A percentile compares a stretch with the other conserved stretches of the same genome.
These are phyloP conservation scores for Microbotryum saponariae DNA, from an alignment of 1,284 basidiomycete species.

Conservation along the genomic window DNA sequence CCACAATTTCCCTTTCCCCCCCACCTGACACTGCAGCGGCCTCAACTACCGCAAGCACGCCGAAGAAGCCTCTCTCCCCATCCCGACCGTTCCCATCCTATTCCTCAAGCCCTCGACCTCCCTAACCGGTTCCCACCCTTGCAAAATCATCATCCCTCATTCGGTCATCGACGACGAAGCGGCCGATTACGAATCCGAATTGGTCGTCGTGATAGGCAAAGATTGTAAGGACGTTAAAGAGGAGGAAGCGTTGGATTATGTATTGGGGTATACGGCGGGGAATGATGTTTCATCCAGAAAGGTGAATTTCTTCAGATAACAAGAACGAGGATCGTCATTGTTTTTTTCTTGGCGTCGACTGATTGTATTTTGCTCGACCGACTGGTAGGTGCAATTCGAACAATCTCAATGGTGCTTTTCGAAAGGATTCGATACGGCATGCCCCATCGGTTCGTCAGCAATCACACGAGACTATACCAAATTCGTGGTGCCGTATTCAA, in stretches of 20 bases:
- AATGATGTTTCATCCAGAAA: constrained; percentile 44
- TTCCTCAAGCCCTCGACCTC: constrained; percentile 36
- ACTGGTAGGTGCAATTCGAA: constrained; percentile 22
- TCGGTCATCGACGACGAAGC: constrained; percentile 24
- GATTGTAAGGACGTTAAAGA: constrained; percentile 68
- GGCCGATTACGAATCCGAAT: constrained; percentile 47
- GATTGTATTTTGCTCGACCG: not conserved
- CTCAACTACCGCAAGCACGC: constrained; percentile 43
- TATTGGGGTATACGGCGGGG: constrained; percentile 36
- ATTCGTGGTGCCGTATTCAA: not conserved
- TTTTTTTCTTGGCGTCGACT: not conserved
- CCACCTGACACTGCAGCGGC: not conserved
- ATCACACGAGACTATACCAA: not conserved
- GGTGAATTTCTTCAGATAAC: not conserved
- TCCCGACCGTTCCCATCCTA: constrained; percentile 33
- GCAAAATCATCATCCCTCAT: constrained; percentile 27
- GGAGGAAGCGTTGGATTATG: constrained; percentile 54
- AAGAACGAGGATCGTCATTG: not conserved
- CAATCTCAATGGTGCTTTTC: constrained; percentile 42
- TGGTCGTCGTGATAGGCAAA: constrained; percentile 79
- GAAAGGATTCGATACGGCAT: constrained; percentile 44
- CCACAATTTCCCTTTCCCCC: no score
- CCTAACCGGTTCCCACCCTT: constrained; percentile 28
- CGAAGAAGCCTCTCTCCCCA: constrained; percentile 26
- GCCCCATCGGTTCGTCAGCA: constrained; percentile 42